Evolutionary conservation across 192 early-diverging fungal genomes (phyloP), one percentile per base, ranked within the genome.

Genomic region (Dissophora ornata): DNA sequence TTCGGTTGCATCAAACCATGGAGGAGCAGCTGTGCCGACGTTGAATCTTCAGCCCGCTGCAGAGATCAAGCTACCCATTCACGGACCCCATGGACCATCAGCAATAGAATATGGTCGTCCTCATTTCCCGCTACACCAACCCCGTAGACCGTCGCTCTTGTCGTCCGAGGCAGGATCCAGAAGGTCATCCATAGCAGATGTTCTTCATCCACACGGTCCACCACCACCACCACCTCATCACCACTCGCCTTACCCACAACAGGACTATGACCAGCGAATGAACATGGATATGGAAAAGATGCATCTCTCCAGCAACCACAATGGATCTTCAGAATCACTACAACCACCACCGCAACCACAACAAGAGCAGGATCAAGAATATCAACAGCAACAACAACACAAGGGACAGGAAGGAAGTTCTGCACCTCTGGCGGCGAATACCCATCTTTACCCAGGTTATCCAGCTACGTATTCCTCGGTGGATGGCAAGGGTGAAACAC

Each of bases 401-500:
- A 58, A 48, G 67, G 63, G 44, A 55, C 46, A 41, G 25, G 50
- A 58, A 34, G 77, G 40, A 40, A n/a, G n/a, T n/a, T 29, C 49
- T 36, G 61, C 10, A 57, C 40, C 40, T 61, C 57, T 51, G 38
- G 40, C 38, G 56, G 50, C 62, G 41, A n/a, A n/a, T n/a, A 18
- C 65, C 29, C 67, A 71, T 54, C 48, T 74, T 7, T 77, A 79
- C 50, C 79, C 74, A 18, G 73, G 68, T 24, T 80, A 77, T 33
- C 55, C 58, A 48, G 46, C 49, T 41, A 8, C 57, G 5, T 26
- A 6, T n/a, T 38, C 36, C 6, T 38, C 36, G 13, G 36, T 13
- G 6, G 6, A 38, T 38, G 36, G 36, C 24, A 75, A 75, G 46
- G 57, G 57, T 21, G 86, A 88, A 21, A 84, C 84, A 12, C 89